Base-by-base conservation (phyloP, 768 basidiomycete species). In the Pisolithus sp. region DNA sequence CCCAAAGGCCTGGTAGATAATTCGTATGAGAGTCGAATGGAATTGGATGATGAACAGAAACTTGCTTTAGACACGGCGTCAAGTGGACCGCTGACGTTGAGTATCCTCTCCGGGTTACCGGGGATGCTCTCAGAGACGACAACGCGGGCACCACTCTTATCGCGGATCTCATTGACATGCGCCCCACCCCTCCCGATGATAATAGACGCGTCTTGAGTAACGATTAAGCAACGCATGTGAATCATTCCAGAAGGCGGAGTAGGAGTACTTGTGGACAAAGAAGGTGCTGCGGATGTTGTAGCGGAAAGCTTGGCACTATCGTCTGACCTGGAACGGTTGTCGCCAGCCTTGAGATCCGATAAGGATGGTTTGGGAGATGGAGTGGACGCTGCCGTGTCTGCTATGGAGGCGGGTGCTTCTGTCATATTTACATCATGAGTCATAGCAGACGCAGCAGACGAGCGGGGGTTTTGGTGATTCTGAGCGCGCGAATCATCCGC, bases 81-180 rank as follows among this genome's bases (percentile, higher is more conserved):
- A 47, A 99, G 79, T 20, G 93, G 87, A 2, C 96, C 96, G 58
- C 87, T 92, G 55, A 99, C 94, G 65, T 94, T 94, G 60, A 99
- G 75, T 58, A 99, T 97, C 43, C 96, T 85, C 72, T 99, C 96
- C n/a, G 96, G 96, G 66, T 98, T 98, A 8, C 95, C 95, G 4
- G 96, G 93, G 54, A 98, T 97, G 65, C 93, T 93, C 73, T 99
- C 96, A 18, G 93, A 98, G 44, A 99, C 93, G 76, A 93, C 90
- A 60, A 98, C 93, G 46, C 93, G 80, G 13, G 95, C 94, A 41
- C 92, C 93, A 58, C 91, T 93, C 76, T 95, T 96, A 70, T 98
- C 96, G 55, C 96, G 79, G 56, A 99, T 98, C 71, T 99, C 96
- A 62, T 96, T 97, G 60, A 99, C 94, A 71, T 98, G 96, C 41